Evolutionary conservation across 495 filamentous ascomycete species (phyloP).

Genomic region (Chaetomium cochliodes): DNA sequence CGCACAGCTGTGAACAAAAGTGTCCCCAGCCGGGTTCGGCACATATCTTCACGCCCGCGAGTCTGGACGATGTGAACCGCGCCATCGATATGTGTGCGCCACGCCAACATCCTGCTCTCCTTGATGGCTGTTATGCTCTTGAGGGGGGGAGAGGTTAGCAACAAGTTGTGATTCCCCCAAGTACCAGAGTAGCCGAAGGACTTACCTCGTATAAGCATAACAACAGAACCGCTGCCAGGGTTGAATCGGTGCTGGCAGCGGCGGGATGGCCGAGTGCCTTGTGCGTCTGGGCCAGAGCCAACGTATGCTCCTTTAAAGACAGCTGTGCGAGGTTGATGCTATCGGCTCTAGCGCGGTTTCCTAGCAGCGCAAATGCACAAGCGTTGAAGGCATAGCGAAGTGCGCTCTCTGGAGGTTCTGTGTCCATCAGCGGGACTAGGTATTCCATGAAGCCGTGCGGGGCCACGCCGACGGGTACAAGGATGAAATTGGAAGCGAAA

Average conservation of each 20-base stretch:
- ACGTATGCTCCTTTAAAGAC: conserved; percentile 45
- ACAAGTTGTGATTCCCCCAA: not conserved
- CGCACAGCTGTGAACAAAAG: conserved; percentile 51
- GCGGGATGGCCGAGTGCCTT: conserved; percentile 52
- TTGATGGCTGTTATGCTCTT: conserved; percentile 46
- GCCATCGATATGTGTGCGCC: conserved; percentile 55
- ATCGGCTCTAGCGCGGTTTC: conserved; percentile 41
- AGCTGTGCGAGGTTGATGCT: conserved; percentile 37
- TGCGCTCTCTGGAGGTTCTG: conserved; percentile 46
- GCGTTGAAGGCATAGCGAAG: conserved; percentile 58
- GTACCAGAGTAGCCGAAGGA: not conserved
- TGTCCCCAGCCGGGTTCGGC: conserved; percentile 45
- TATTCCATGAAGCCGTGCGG: conserved; percentile 56
- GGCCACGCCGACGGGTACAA: conserved; percentile 45
- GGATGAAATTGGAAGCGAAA: conserved; percentile 56
- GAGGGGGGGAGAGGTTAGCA: not conserved
- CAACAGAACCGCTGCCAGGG: conserved; percentile 31
- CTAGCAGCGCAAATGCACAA: conserved; percentile 56
- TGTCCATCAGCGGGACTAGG: conserved; percentile 53
- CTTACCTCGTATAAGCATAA: conserved; percentile 33
- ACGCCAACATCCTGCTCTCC: conserved; percentile 47
- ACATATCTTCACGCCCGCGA: conserved; percentile 50
- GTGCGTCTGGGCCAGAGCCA: conserved; percentile 55
- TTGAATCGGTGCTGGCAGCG: conserved; percentile 29
- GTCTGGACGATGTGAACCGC: conserved; percentile 53